A percentile compares a stretch with the other conserved stretches of the same genome.
These are phyloP conservation scores for Aspergillus sojae DNA, from an alignment of 2,329 filamentous ascomycete genomes.

Conservation along the genomic window DNA sequence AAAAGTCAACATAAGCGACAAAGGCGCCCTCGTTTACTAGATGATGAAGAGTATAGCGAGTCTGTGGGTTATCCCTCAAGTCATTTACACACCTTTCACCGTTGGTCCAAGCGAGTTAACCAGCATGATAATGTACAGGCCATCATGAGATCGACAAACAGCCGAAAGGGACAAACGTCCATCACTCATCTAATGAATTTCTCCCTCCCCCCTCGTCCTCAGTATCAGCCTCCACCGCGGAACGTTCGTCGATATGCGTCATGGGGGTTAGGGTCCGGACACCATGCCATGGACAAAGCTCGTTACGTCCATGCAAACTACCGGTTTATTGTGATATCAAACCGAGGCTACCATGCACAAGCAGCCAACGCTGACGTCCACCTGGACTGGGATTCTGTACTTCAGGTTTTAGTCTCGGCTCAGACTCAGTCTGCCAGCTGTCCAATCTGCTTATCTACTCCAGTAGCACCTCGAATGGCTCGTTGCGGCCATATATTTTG, in stretches of 20 bases:
- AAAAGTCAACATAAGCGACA: constrained; percentile 85
- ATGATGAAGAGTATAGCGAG: constrained; percentile 89
- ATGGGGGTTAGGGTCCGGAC: constrained; percentile 84
- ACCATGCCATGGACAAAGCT: constrained; percentile 89
- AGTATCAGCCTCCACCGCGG: constrained; percentile 58
- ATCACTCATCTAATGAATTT: constrained; percentile 98
- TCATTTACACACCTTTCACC: not conserved
- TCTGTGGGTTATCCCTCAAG: constrained; percentile 55
- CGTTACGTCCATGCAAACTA: constrained; percentile 96
- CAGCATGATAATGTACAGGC: constrained; percentile 42
- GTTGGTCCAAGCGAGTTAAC: constrained; percentile 19
- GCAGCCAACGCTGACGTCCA: constrained; percentile 84
- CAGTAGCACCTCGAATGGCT: constrained; percentile 93
- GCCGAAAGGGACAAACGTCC: constrained; percentile 88
- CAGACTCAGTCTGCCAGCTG: constrained; percentile 87
- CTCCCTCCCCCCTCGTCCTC: constrained; percentile 73
- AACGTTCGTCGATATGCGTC: constrained; percentile 71
- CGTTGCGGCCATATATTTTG: constrained; percentile 98
- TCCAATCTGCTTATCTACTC: constrained; percentile 91
- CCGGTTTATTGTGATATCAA: constrained; percentile 88
- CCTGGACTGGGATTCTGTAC: constrained; percentile 84
- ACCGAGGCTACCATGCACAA: constrained; percentile 76
- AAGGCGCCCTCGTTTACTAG: constrained; percentile 70
- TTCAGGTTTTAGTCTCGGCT: constrained; percentile 88
- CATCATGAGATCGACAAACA: constrained; percentile 65